phyloP scores from a whole-genome alignment of 148 eudicot species.

The Nyssa sinensis region DNA sequence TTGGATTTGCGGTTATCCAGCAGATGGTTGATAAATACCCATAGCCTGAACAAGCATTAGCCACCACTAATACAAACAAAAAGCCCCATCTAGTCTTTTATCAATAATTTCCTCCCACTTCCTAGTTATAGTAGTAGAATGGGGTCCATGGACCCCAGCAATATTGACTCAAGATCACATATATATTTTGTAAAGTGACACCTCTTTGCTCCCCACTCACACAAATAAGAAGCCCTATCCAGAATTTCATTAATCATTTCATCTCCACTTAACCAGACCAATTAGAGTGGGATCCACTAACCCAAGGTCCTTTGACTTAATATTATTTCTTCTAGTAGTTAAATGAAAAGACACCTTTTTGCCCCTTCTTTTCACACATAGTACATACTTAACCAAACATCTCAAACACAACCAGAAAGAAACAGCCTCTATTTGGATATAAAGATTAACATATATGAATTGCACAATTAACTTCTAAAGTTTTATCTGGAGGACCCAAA shows the following conservation, averaged over 20 bases:
- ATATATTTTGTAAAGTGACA: background rate
- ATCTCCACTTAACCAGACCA: background rate
- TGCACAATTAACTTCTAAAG: no score
- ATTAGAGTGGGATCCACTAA: background rate
- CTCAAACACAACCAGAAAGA: no score
- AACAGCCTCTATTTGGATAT: background rate
- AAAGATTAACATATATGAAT: no score
- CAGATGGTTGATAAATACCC: background rate
- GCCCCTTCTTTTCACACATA: no score
- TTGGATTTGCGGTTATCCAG: background rate
- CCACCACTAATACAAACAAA: no score
- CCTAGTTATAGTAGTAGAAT: background rate
- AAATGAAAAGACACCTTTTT: no score
- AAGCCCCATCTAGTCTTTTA: no score
- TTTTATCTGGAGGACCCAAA: no score
- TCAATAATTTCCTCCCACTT: background rate
- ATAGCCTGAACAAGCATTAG: background rate
- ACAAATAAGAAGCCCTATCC: background rate
- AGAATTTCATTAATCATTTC: constrained; percentile 8
- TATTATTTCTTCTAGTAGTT: background rate
- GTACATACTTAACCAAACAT: no score
- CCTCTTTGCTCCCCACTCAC: constrained; percentile 10
- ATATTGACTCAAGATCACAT: background rate
- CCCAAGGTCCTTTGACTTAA: background rate
- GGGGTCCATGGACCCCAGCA: background rate